Evolutionary conservation across 2,329 filamentous ascomycete species (phyloP).

Genomic region (Fusarium udum): DNA sequence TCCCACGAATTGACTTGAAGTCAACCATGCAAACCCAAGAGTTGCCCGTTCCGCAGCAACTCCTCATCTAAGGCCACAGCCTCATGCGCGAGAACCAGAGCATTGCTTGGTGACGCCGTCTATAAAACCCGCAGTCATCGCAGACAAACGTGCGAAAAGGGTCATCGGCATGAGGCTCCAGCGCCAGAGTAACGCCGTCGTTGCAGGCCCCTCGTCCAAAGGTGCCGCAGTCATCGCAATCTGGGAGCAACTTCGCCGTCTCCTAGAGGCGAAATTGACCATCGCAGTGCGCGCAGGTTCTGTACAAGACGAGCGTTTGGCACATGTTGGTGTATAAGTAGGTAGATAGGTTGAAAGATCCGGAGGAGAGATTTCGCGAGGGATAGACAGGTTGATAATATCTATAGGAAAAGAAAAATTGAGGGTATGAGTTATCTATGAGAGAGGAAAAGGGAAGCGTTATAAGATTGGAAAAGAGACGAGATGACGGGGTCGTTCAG

Average conservation of each 20-base stretch:
- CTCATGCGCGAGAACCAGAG: slow-evolving; percentile 16
- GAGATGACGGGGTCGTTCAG: neutral
- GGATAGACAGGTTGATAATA: neutral
- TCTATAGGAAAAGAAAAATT: neutral
- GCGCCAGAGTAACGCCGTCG: slow-evolving; percentile 22
- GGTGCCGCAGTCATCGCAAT: slow-evolving; percentile 33
- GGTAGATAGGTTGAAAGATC: neutral
- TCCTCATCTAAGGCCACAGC: slow-evolving; percentile 8
- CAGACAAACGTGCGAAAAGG: slow-evolving; percentile 24
- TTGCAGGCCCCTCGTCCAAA: slow-evolving; percentile 30
- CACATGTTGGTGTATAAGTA: slow-evolving; percentile 13
- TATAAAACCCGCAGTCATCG: slow-evolving; percentile 11
- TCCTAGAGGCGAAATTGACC: slow-evolving; percentile 27
- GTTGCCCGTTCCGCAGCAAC: neutral
- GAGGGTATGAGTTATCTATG: neutral
- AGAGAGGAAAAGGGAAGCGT: neutral
- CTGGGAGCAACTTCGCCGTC: slow-evolving; percentile 30
- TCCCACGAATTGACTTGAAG: neutral
- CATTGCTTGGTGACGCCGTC: slow-evolving; percentile 5
- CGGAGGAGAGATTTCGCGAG: neutral
- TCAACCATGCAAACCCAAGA: neutral
- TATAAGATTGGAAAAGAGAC: neutral
- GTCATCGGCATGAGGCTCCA: slow-evolving; percentile 25
- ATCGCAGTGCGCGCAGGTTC: slow-evolving; percentile 35
- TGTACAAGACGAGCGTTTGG: slow-evolving; percentile 28